phyloP scores from a whole-genome alignment of 176 grass and related monocot genomes.

The Leersia perrieri region DNA sequence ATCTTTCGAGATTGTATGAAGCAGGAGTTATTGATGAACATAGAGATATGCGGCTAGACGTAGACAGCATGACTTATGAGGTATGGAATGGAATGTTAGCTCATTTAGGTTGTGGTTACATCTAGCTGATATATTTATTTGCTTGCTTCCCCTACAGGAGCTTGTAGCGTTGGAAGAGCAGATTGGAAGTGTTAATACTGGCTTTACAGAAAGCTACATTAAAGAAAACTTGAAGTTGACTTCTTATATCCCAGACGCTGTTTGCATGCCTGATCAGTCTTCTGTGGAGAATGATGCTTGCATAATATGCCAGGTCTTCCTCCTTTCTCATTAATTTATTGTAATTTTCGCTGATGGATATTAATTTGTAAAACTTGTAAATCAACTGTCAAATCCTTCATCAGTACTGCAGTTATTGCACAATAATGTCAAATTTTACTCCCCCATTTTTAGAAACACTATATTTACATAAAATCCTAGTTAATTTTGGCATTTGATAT shows the following conservation, averaged over 20 bases:
- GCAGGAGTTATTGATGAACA: slow-evolving; percentile 42
- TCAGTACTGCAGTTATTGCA: neutral
- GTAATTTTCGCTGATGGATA: neutral
- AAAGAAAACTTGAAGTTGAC: slow-evolving; percentile 42
- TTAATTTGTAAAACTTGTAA: neutral
- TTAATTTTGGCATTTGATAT: neutral
- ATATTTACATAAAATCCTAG: neutral
- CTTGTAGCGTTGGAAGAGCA: slow-evolving; percentile 67
- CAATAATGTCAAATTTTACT: neutral
- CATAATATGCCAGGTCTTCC: slow-evolving; percentile 65
- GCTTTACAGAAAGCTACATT: slow-evolving; percentile 60
- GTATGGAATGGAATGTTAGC: slow-evolving; percentile 27
- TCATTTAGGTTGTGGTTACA: slow-evolving; percentile 12
- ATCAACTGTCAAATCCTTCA: slow-evolving; percentile 10
- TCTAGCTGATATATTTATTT: slow-evolving; percentile 11
- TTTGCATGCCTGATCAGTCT: slow-evolving; percentile 28
- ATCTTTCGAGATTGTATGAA: slow-evolving; percentile 42
- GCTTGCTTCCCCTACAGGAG: slow-evolving; percentile 37
- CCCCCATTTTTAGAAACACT: slow-evolving; percentile 1
- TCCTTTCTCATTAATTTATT: slow-evolving; percentile 23
- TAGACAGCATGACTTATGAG: slow-evolving; percentile 68
- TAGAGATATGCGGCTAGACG: slow-evolving; percentile 59
- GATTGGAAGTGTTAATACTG: slow-evolving; percentile 61
- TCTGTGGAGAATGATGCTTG: slow-evolving; percentile 54
- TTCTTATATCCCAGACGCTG: slow-evolving; percentile 17